A percentile compares a stretch with the other conserved stretches of the same genome.
phyloP scores from a whole-genome alignment of 2,329 filamentous ascomycete species.

The Curvularia verruculosa region DNA sequence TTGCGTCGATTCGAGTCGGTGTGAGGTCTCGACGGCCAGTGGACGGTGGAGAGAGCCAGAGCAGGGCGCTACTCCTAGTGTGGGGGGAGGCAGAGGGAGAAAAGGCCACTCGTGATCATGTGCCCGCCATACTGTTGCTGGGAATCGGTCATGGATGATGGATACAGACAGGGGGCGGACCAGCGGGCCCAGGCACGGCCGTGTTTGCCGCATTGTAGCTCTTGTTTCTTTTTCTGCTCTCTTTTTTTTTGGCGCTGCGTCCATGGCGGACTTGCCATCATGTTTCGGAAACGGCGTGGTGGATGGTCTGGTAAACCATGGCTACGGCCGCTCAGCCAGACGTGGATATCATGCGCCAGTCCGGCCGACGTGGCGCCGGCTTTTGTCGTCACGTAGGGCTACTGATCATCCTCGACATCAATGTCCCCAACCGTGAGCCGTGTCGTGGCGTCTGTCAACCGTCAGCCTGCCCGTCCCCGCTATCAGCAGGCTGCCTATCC shows the following conservation, averaged over 20 bases:
- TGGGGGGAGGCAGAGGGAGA: not conserved
- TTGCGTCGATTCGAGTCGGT: slow-evolving; percentile 11
- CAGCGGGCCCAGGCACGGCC: not conserved
- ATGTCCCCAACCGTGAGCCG: not conserved
- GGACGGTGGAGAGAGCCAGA: not conserved
- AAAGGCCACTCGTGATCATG: slow-evolving; percentile 8
- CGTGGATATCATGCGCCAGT: not conserved
- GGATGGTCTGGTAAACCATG: not conserved
- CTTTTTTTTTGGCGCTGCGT: not conserved
- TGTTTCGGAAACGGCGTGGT: slow-evolving; percentile 1
- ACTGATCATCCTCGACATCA: not conserved
- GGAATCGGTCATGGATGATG: not conserved
- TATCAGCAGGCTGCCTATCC: not conserved
- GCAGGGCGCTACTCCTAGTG: slow-evolving; percentile 11
- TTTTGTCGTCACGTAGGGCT: slow-evolving; percentile 7
- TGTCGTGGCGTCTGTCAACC: slow-evolving; percentile 10
- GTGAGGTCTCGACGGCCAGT: slow-evolving; percentile 1
- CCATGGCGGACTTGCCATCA: not conserved
- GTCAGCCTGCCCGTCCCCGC: not conserved
- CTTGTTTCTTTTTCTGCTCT: not conserved
- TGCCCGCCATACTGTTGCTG: slow-evolving; percentile 10
- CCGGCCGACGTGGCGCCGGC: slow-evolving; percentile 16
- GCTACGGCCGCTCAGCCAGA: not conserved
- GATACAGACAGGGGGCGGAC: not conserved
- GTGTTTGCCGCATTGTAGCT: not conserved